phyloP scores from a whole-genome alignment of 208 protist genomes.

The Trypanosoma grayi region DNA sequence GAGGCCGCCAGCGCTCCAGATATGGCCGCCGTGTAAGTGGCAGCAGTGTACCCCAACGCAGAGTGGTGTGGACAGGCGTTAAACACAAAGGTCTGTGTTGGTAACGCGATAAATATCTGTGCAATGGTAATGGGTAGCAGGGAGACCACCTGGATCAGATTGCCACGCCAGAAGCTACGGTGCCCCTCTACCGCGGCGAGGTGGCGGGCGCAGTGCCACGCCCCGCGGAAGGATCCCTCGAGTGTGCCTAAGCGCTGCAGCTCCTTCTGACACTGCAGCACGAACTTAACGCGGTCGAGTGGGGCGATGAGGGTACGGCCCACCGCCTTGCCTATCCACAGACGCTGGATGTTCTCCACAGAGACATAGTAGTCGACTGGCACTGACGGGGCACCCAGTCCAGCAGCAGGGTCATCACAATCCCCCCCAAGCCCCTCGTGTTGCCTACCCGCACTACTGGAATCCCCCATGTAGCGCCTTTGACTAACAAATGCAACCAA shows the following conservation, averaged over 20 bases:
- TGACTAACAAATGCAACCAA: constrained; percentile 3
- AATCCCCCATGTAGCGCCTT: neutral
- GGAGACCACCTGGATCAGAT: constrained; percentile 72
- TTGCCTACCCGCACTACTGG: neutral
- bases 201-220: constrained; percentile 55
- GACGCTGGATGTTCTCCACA: constrained; percentile 46
- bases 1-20: constrained; percentile 40
- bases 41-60: constrained; percentile 38
- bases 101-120: constrained; percentile 67
- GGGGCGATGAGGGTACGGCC: constrained; percentile 65
- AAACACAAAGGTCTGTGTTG: constrained; percentile 58
- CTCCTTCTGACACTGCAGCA: constrained; percentile 77
- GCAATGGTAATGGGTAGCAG: constrained; percentile 62
- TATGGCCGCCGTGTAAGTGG: constrained; percentile 50
- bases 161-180: constrained; percentile 77
- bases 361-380: constrained; percentile 30
- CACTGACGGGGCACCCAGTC: too few species aligned
- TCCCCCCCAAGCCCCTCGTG: neutral
- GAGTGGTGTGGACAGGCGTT: constrained; percentile 33
- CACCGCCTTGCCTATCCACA: constrained; percentile 47
- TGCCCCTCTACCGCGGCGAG: constrained; percentile 51
- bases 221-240: constrained; percentile 42
- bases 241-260: constrained; percentile 53
- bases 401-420: neutral
- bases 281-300: constrained; percentile 81